Evolutionary conservation across 78 protist genomes (phyloP).

Genomic region (Dictyostelium brefeldianum): DNA sequence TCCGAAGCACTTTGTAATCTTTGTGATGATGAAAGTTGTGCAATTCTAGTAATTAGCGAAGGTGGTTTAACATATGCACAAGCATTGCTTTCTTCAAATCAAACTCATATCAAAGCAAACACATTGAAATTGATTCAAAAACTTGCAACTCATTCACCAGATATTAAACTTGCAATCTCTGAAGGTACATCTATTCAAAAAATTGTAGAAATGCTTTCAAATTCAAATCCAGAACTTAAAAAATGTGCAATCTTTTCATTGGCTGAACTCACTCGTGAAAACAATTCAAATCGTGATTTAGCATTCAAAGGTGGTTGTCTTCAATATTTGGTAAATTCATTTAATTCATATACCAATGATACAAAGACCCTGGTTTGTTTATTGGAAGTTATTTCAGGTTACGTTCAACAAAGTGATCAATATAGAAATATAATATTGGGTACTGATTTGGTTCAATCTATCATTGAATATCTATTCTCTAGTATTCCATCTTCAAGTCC

Average conservation of each 20-base stretch:
- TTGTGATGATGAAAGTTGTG: constrained; percentile 65
- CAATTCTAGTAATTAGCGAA: constrained; percentile 58
- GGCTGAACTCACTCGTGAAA: constrained; percentile 55
- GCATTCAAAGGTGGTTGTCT: constrained; percentile 71
- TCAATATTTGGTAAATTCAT: neutral
- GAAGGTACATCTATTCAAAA: constrained; percentile 74
- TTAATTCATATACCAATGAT: constrained; percentile 33
- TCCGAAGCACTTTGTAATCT: constrained; percentile 66
- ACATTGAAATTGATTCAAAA: constrained; percentile 51
- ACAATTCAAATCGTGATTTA: constrained; percentile 65
- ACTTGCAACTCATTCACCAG: constrained; percentile 58
- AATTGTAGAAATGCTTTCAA: constrained; percentile 73
- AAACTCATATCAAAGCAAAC: constrained; percentile 50
- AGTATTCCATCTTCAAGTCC: constrained; percentile 14
- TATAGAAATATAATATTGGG: constrained; percentile 25
- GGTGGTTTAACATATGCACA: constrained; percentile 53
- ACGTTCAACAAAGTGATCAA: constrained; percentile 44
- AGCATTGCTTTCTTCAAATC: constrained; percentile 48
- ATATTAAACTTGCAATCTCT: constrained; percentile 63
- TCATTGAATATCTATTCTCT: constrained; percentile 59
- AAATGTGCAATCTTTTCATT: constrained; percentile 79
- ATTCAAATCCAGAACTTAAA: constrained; percentile 45
- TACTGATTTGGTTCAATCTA: constrained; percentile 48
- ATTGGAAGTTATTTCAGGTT: constrained; percentile 53
- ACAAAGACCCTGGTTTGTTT: constrained; percentile 62